Base-by-base conservation (phyloP, 352 stramenopile genomes). In the Phytophthora hibernalis region DNA sequence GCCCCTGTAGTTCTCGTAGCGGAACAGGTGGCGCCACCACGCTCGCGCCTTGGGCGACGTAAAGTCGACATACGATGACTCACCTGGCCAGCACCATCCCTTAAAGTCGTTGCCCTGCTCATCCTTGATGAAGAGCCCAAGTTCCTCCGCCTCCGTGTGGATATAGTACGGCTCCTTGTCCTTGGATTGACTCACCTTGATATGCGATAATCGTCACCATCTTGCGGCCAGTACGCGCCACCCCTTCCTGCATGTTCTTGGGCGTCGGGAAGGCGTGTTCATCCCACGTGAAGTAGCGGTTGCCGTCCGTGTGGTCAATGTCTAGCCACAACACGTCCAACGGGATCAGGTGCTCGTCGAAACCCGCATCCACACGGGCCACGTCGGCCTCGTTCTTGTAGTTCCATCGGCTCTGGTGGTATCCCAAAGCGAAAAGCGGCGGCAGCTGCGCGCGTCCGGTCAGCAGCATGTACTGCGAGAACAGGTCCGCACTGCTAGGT, bases 181-280 rank as follows among this genome's bases (percentile, higher is more conserved):
- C 54, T 94, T 87, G 16, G 85, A 59, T 72, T 99, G 97, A 7
- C 96, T 90, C 21, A 79, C 71, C 76, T 99, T 99, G 66, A 99
- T 99, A 79, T 99, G 98, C 98, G 24, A 99, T 84, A 70, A 99
- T 99, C 20, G 97, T 99, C 43, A 99, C 98, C 93, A 99, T 99
- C 56, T 98, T 97, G 47, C 97, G 84, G 8, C 97, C 97, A 55
- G 96, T 85, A n/a, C 69, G 73, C 13, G 83, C 87, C 4, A 99
- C 77, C 9, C 82, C 88, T 59, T 97, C 78, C 75, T 99, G 94
- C 97, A 99, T 99, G 31, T 91, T 68, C 21, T 87, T 72, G 3
- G 98, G 98, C 61, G 97, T 90, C 2, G 97, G 96, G 76, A 99
- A 99, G 5, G 96, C 77, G 52, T 97, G 88, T 35, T 93, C 70